Base-by-base conservation (phyloP, 495 filamentous ascomycete species). In the Xylaria palmicola region DNA sequence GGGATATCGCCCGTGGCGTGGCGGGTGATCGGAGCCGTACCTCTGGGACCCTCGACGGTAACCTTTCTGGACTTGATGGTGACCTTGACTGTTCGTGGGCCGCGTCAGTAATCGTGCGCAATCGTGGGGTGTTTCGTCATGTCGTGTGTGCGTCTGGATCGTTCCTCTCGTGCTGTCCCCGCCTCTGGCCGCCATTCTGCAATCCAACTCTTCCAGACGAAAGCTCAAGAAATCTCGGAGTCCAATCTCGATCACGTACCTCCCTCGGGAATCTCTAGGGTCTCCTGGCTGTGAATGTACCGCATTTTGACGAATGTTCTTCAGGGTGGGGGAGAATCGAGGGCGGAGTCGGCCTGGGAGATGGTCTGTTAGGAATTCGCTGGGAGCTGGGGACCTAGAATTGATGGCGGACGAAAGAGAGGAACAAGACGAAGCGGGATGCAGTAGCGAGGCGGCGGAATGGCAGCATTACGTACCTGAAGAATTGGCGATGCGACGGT, bases 201-300 rank as follows among this genome's bases (percentile, higher is more conserved):
- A 55, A 47, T 40, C 49, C 32, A 55, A 45, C 49, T 52, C 39
- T 36, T 44, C 7, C 12, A 12, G 22, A n/a, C n/a, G 9, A 5
- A 15, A 57, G 7, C 36, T 20, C 39, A 45, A 36, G 30, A 30
- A 27, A 29, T 44, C 20, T 27, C 27, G 9, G 15, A 12, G 17
- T 36, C 50, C 29, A 40, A 44, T 39, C 6, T 37, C 52, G 64
- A 67, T 68, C 54, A 71, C 92, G 87, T 88, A 97, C 95, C 94
- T 81, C 91, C 91, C 76, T 97, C 91, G 65, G 95, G 94, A 78
- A 98, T 90, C 69, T 85, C 84, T 80, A 98, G 86, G 81, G 86
- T 85, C 87, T 98, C 93, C 82, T 90, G 82, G 73, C 90, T 93
- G 84, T 97, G 91, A 83, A 98, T 97, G 88, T 96, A 96, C 83